Base-by-base conservation (phyloP, 805 yeast species). In the Dipodascopsis uninucleata region DNA sequence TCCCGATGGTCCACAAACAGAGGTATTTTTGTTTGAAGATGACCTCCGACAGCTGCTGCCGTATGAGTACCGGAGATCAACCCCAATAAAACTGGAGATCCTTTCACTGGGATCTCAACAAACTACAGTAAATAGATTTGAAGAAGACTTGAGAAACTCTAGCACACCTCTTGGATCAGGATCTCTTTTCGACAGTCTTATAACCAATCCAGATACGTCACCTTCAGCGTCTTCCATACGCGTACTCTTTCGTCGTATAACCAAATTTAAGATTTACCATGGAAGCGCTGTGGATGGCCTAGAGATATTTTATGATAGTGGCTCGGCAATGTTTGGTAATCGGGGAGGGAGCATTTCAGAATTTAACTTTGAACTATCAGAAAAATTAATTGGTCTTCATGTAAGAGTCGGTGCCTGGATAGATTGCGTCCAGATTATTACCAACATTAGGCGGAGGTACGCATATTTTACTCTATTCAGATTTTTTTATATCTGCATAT, bases 271-370 rank as follows among this genome's bases (percentile, higher is more conserved):
- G 45, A 74, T 88, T 0, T 82, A 77, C 53, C 78, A 81, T 54
- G 96, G 96, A 1, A 61, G 66, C 18, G 94, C 95, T 0, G 64
- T 93, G 17, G 96, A 89, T 64, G 97, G 97, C 4, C 57, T 90
- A 12, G 77, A 79, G 45, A 72, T 88, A 34, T 69, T 61, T 54
- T 69, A 47, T 20, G 49, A 57, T 23, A 61, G 62, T 18, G 52
- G 53, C 2, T 38, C 56, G 2, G 43, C 62, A 2, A 22, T 65
- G 43, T 61, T 65, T 36, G 74, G 74, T 24, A 63, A 60, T 20
- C 53, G 57, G 9, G 72, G 70, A 3, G 74, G 72, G 10, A 36
- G 52, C 5, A 65, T 66, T n/a, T 55, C 76, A 46, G 88, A 82
- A 47, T 74, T 82, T 46, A 61, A 59, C 1, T 57, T 88, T n/a